Percentiles rank a stretch among this genome's conserved stretches.
These are phyloP conservation scores for Colletotrichum orbiculare DNA, from an alignment of 2,329 filamentous ascomycete species.

Conservation along the genomic window DNA sequence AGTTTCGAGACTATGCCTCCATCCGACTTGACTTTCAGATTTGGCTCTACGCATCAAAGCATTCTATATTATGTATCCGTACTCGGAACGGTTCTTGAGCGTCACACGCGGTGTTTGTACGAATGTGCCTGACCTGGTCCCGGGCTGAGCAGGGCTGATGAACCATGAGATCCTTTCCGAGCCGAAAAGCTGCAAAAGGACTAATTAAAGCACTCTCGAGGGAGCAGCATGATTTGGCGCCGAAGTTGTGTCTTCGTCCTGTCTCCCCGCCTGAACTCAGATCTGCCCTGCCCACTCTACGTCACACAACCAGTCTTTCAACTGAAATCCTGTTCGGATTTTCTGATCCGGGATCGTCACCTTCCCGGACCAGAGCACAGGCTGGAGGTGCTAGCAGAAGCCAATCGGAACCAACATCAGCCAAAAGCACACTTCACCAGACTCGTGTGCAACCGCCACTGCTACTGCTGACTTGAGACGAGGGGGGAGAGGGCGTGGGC, in stretches of 20 bases:
- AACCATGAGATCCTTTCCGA: not conserved
- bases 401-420: constrained; percentile 10
- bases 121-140: constrained; percentile 4
- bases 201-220: not conserved
- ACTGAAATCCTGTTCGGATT: constrained; percentile 19
- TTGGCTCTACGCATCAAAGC: no score
- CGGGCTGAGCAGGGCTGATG: constrained; percentile 7
- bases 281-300: constrained; percentile 11
- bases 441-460: constrained; percentile 3
- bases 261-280: constrained; percentile 20
- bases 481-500: constrained; percentile 11
- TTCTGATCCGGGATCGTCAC: not conserved
- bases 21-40: not conserved
- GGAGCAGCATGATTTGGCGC: not conserved
- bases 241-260: constrained; percentile 11
- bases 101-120: constrained; percentile 4
- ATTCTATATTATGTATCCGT: constrained; percentile 5
- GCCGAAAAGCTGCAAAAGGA: constrained; percentile 4
- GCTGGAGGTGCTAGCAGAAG: constrained; percentile 6
- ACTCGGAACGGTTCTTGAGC: constrained; percentile 20
- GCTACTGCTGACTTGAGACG: constrained; percentile 19
- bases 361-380: constrained; percentile 15
- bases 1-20: not conserved
- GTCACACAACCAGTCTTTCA: constrained; percentile 15
- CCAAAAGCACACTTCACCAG: constrained; percentile 4